Evolutionary conservation across 306 rosid genomes (phyloP), one percentile per base, ranked within the genome.

Genomic region (Cicer cuneatum): DNA sequence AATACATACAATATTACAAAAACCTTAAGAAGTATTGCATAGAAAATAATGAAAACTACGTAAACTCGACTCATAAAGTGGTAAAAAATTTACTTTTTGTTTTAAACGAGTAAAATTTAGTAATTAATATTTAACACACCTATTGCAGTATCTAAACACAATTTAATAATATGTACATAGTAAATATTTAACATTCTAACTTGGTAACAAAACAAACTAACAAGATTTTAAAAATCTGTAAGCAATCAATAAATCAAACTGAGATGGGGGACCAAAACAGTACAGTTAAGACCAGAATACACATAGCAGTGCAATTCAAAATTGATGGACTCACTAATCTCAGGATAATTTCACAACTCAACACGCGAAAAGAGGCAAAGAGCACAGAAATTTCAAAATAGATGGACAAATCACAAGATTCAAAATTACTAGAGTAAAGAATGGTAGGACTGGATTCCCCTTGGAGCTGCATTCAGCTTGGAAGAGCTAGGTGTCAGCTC

Each of bases 1-100:
- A 64, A 49, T 11, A 60, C 52, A 46, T 60, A 40, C 72, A 71
- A 33, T 8, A 15, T 16, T 53, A 64, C 43, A 72, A 6, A 40
- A 61, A 29, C 40, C n/a, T 3, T 2, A 10, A 18, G 35, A 66
- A 43, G 35, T 29, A 29, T 29, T 29, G 35, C 8, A 33, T 58
- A 10, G 39, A 29, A 57, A 33, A 5, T 33, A 10, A 12, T 59
- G 42, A n/a, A 59, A 29, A 24, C 15, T 21, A 33, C 8, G 2
- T 58, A 29, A 58, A 12, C 14, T 58, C 64, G 6, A 58, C 40
- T 24, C 5, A 5, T 57, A 6, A 57, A 57, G 41, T 29, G 8
- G 41, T 58, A 58, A 58, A 13, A 13, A 1, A 37, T 6, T 58
- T 57, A 58, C 18, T 59, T 12, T 19, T 29, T 29, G 35, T 29